Base-by-base conservation (phyloP, 2,329 filamentous ascomycete species). In the Beauveria brongniartii region DNA sequence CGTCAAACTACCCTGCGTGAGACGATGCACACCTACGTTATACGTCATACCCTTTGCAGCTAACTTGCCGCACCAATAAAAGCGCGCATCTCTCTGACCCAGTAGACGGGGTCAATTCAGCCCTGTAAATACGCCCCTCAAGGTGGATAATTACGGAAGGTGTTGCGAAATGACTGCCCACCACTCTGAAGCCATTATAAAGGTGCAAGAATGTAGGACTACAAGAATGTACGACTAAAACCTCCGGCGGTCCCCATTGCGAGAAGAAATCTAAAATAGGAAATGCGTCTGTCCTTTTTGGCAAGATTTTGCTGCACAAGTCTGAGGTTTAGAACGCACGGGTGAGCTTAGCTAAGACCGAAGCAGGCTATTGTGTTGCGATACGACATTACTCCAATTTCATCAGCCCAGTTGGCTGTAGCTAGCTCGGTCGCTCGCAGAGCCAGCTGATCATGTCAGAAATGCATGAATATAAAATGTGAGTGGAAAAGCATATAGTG, bases 301-400 rank as follows among this genome's bases (percentile, higher is more conserved):
- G 18, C 47, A 18, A 30, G 30, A 59, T 51, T 51, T 30, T 44
- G 37, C 28, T 28, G 18, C 34, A 51, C 10, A 34, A 28, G 18
- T 6, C 9, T 44, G 20, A 30, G 53, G 20, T 9, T 37, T 6
- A 16, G 16, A 51, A 34, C 47, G 40, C 40, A 28, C 28, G 18
- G 20, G 26, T 20, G 14, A 53, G 37, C 57, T 59, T 59, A 59
- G 56, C 56, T 59, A 52, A 59, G 47, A 59, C 37, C 9, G 47
- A 48, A 24, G 20, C 28, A 26, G 18, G 16, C 43, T 20, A 57
- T 48, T n/a, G 9, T 41, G 20, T 14, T 47, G 47, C 40, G 28
- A 59, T 53, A 41, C 12, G 37, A 52, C 47, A 14, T 18, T 41
- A n/a, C 22, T 34, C 55, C 18, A 44, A 30, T 44, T 41, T n/a